These are phyloP conservation scores for Erodium moschatum DNA, from an alignment of 441 rosid species.

Conservation along the genomic window DNA sequence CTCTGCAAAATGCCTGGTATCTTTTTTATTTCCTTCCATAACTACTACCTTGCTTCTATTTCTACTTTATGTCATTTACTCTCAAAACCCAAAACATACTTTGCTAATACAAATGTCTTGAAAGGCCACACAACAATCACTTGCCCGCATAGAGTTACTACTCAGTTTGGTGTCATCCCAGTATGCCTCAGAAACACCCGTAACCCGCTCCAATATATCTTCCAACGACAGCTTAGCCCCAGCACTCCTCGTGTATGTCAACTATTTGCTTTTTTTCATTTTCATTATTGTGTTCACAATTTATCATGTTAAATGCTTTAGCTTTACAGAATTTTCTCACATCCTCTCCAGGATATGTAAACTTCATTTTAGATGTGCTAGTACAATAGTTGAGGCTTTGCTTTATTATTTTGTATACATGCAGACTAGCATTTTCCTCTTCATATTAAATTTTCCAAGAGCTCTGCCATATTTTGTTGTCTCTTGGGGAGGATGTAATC, in stretches of 20 bases:
- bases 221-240: conserved; percentile 64
- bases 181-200: conserved; percentile 43
- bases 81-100: no score
- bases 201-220: conserved; percentile 58
- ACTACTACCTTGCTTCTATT: background rate
- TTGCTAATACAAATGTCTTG: no score
- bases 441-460: background rate
- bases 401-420: no score
- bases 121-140: conserved; percentile 77
- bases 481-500: background rate
- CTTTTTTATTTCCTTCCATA: background rate
- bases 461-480: background rate
- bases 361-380: no score
- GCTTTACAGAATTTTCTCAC: background rate
- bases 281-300: background rate
- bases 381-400: background rate
- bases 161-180: conserved; percentile 52
- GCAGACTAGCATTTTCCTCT: background rate
- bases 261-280: background rate
- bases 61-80: no score
- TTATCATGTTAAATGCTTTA: background rate
- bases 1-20: conserved; percentile 93
- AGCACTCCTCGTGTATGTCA: conserved; percentile 37
- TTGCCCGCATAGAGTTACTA: conserved; percentile 70
- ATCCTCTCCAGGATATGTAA: background rate